phyloP scores from a whole-genome alignment of 306 rosid species.

The Astragalus membranaceus region DNA sequence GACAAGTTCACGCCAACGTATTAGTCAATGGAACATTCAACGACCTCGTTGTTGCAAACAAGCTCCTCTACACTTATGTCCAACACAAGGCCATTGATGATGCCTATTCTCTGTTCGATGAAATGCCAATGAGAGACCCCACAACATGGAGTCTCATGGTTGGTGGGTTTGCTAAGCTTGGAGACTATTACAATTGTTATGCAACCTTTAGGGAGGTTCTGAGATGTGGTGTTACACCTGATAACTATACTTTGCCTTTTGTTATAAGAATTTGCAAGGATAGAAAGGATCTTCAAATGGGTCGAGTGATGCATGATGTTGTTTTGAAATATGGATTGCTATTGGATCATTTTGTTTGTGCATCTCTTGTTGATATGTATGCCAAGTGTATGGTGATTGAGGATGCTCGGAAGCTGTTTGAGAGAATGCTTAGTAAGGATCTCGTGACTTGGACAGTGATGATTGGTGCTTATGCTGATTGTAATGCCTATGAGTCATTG shows the following conservation, averaged over 20 bases:
- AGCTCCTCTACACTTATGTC: constrained; percentile 50
- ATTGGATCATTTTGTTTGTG: constrained; percentile 49
- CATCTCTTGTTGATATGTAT: constrained; percentile 65
- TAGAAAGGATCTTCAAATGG: constrained; percentile 40
- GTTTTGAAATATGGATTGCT: constrained; percentile 49
- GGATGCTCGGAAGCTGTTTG: constrained; percentile 51
- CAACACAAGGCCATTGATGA: constrained; percentile 37
- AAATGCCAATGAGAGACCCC: constrained; percentile 42
- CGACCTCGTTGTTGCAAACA: constrained; percentile 54
- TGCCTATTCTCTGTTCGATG: constrained; percentile 44
- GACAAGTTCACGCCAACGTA: constrained; percentile 53
- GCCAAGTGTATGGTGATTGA: constrained; percentile 44
- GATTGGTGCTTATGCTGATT: constrained; percentile 58
- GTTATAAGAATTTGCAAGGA: constrained; percentile 60
- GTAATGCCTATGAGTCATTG: constrained; percentile 48
- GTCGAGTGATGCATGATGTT: constrained; percentile 41
- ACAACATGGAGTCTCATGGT: constrained; percentile 60
- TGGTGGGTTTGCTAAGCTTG: constrained; percentile 59
- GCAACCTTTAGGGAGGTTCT: constrained; percentile 53
- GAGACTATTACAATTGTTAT: constrained; percentile 45
- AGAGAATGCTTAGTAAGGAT: constrained; percentile 48
- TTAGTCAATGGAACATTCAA: constrained; percentile 35
- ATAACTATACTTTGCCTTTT: constrained; percentile 60
- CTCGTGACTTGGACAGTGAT: constrained; percentile 70
- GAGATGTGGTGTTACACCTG: constrained; percentile 32